A percentile compares a stretch with the other conserved stretches of the same genome.
Conservation (phyloP, 768 basidiomycete species). For the Mrakia frigida region DNA sequence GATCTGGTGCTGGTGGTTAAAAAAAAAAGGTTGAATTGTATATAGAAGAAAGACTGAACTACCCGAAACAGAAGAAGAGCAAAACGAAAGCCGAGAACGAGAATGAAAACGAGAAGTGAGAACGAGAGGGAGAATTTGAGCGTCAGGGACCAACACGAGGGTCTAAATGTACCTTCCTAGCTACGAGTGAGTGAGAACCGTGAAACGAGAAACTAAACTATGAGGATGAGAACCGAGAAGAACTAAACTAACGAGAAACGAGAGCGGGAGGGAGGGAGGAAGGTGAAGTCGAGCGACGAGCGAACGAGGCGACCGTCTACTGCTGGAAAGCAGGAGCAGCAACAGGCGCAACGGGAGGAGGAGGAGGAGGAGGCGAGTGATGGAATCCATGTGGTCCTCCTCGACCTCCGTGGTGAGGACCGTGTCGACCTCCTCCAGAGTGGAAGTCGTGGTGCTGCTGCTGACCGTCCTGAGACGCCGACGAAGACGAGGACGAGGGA, state of each 20-base stretch:
- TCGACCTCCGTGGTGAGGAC: too few species aligned
- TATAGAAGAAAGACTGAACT: too few species aligned
- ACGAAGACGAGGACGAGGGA: too few species aligned
- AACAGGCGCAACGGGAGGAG: not conserved
- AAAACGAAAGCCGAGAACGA: not conserved
- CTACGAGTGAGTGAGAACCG: not conserved
- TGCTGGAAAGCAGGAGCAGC: not conserved
- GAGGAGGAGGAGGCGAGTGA: too few species aligned
- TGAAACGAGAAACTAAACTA: not conserved
- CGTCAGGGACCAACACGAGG: constrained; percentile 15
- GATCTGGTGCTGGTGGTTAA: too few species aligned
- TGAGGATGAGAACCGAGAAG: too few species aligned
- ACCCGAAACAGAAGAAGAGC: too few species aligned
- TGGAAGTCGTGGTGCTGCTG: too few species aligned
- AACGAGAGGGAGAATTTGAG: not conserved
- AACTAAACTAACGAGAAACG: not conserved
- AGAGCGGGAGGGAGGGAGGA: not conserved
- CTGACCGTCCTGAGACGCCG: too few species aligned
- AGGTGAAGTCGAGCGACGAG: not conserved
- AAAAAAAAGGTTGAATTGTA: too few species aligned
- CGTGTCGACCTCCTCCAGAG: too few species aligned
- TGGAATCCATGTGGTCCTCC: too few species aligned
- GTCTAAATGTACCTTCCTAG: not conserved
- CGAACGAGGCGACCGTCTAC: not conserved
- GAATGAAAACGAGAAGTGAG: not conserved